These are phyloP conservation scores for Pyrenophora seminiperda DNA, from an alignment of 2,329 filamentous ascomycete species.

Conservation along the genomic window DNA sequence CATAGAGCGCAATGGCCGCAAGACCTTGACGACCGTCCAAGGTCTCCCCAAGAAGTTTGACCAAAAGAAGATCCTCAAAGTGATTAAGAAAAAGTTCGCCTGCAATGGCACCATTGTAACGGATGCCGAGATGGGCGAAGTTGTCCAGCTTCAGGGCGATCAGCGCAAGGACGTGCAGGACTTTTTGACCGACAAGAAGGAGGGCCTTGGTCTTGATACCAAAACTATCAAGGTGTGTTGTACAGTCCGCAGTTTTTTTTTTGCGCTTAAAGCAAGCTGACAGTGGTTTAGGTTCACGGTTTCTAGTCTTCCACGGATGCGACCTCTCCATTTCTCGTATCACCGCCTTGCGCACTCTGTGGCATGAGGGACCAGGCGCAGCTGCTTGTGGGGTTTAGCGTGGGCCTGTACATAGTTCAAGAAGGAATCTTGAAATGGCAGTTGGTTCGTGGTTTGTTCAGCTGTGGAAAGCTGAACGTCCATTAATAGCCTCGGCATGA, in stretches of 20 bases:
- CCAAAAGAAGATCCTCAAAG: slow-evolving; percentile 99
- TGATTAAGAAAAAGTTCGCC: slow-evolving; percentile 99
- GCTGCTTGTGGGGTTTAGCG: slow-evolving; percentile 5
- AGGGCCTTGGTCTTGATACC: slow-evolving; percentile 88
- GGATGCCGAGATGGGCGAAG: slow-evolving; percentile 96
- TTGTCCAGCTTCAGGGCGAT: slow-evolving; percentile 99
- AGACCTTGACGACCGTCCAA: slow-evolving; percentile 99
- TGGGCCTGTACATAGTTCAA: slow-evolving; percentile 2
- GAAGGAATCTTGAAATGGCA: not conserved
- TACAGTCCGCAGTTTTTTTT: slow-evolving; percentile 1
- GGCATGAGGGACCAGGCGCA: slow-evolving; percentile 1
- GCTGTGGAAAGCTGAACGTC: slow-evolving; percentile 7
- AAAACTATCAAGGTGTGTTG: slow-evolving; percentile 89
- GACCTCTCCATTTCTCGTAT: not conserved
- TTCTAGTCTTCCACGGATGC: slow-evolving; percentile 31
- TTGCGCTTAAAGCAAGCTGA: slow-evolving; percentile 1
- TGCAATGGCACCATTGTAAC: slow-evolving; percentile 99
- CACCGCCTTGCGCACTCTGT: slow-evolving; percentile 1
- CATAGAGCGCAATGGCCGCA: slow-evolving; percentile 97
- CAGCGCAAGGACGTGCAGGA: slow-evolving; percentile 99
- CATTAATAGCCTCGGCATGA: slow-evolving; percentile 1
- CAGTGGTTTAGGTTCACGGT: slow-evolving; percentile 38
- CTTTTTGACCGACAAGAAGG: slow-evolving; percentile 95
- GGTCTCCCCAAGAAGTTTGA: slow-evolving; percentile 98
- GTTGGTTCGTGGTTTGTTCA: slow-evolving; percentile 5